A percentile compares a stretch with the other conserved stretches of the same genome.
Evolutionary conservation across 495 filamentous ascomycete genomes (phyloP).

Genomic region (Penicillium herquei): DNA sequence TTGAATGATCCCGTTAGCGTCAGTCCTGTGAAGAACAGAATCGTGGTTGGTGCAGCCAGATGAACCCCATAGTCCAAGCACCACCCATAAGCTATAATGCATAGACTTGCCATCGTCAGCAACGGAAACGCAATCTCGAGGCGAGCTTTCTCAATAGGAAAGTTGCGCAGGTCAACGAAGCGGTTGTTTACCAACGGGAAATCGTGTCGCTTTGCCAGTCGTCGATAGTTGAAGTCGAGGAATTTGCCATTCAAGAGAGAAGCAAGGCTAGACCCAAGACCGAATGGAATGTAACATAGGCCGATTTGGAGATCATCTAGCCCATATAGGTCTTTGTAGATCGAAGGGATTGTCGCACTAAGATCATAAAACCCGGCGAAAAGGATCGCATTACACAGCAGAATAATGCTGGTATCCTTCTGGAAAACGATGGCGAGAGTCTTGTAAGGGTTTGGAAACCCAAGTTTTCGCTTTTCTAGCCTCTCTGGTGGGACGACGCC

Average conservation of each 20-base stretch:
- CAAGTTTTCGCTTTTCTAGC: constrained; percentile 44
- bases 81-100: constrained; percentile 42
- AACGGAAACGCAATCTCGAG: constrained; percentile 49
- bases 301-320: constrained; percentile 51
- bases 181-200: constrained; percentile 51
- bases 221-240: constrained; percentile 49
- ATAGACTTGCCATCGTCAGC: constrained; percentile 36
- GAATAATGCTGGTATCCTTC: constrained; percentile 43
- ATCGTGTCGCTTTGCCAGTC: constrained; percentile 34
- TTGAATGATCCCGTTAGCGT: constrained; percentile 57
- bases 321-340: constrained; percentile 42
- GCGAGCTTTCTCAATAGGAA: constrained; percentile 65
- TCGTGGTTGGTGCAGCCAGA: constrained; percentile 45
- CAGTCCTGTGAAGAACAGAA: constrained; percentile 61
- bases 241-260: constrained; percentile 88
- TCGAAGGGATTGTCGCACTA: constrained; percentile 40
- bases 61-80: constrained; percentile 34
- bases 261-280: constrained; percentile 67
- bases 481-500: constrained; percentile 8
- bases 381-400: constrained; percentile 46
- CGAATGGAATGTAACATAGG: constrained; percentile 48
- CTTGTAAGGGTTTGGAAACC: constrained; percentile 68
- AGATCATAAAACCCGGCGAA: constrained; percentile 43
- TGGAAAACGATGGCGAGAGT: constrained; percentile 64
- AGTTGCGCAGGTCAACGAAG: constrained; percentile 51